Evolutionary conservation across 306 rosid genomes (phyloP), one percentile per base, ranked within the genome.

Genomic region (Trifolium subterraneum): DNA sequence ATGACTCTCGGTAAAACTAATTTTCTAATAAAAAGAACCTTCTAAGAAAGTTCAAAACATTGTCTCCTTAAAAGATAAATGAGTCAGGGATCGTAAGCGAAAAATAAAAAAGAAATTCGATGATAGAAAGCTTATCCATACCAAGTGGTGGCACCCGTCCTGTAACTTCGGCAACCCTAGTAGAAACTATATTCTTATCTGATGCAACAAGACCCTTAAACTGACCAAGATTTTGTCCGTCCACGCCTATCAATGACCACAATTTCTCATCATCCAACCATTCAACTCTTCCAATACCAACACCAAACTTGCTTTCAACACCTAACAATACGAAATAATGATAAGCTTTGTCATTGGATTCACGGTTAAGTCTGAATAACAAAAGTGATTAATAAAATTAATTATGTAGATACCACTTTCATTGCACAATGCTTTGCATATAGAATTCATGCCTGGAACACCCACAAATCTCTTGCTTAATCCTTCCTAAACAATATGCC

Each of bases 371-470:
- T 78, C 59, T 42, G 56, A 71, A 81, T 25, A 78, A 75, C 18
- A 70, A 74, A 70, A 33, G 22, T 61, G 74, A 63, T 27, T 33
- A 58, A 68, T 58, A 18, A 33, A 65, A 45, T 61, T 74, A 72
- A 67, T 54, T 22, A 50, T 56, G 75, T 48, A 75, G 73, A 80
- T 84, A 91, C 98, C 95, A 75, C 84, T 74, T 71, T 90, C 97
- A 16, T 35, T 77, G 88, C 91, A 84, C 70, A 94, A 83, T 68
- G 98, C 90, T 84, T 79, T 89, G 73, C 98, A 91, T 63, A 94
- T 72, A 47, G 98, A 86, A 78, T 94, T 94, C 98, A 94, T 94
- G 83, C 97, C 97, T 3, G 98, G 98, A 63, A 85, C 85, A 81
- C 98, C 98, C 86, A 91, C 97, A 79, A 79, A 93, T 83, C 88